Evolutionary conservation across 495 filamentous ascomycete genomes (phyloP).

Genomic region (Penicillium herquei): DNA sequence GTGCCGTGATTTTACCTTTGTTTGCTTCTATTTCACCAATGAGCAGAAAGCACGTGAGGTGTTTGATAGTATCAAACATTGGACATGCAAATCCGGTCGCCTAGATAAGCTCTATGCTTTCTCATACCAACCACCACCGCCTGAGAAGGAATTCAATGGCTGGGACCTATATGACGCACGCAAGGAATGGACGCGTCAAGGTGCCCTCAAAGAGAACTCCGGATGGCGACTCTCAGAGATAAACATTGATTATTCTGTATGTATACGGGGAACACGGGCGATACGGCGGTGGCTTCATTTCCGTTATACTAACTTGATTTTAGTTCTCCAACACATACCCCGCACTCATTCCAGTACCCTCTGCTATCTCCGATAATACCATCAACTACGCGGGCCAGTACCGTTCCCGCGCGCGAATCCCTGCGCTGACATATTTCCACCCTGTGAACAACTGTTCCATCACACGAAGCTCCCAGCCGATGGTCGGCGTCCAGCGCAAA

Average conservation of each 20-base stretch:
- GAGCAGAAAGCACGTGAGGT: conserved; percentile 79
- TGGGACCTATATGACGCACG: conserved; percentile 87
- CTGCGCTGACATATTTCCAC: conserved; percentile 87
- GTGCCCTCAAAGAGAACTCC: conserved; percentile 71
- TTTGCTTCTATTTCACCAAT: conserved; percentile 81
- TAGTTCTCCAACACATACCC: conserved; percentile 97
- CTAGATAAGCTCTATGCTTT: conserved; percentile 94
- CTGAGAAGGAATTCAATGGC: conserved; percentile 74
- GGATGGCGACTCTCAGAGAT: conserved; percentile 91
- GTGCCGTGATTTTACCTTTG: conserved; percentile 88
- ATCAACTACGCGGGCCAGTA: conserved; percentile 91
- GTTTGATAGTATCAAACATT: conserved; percentile 79
- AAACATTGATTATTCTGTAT: conserved; percentile 77
- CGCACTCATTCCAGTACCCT: conserved; percentile 76
- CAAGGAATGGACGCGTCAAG: conserved; percentile 77
- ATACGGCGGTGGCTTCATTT: too few species aligned
- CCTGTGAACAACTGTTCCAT: conserved; percentile 97
- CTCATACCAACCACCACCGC: conserved; percentile 67
- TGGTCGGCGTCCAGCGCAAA: conserved; percentile 83
- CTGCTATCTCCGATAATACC: conserved; percentile 89
- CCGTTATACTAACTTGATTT: conserved; percentile 23
- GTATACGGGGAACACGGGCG: conserved; percentile 3
- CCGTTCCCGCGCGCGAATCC: conserved; percentile 83
- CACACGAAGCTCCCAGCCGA: conserved; percentile 88
- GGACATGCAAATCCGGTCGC: conserved; percentile 78